These are phyloP conservation scores for Allomyces javanicus DNA, from an alignment of 192 early-diverging fungal genomes.

Conservation along the genomic window DNA sequence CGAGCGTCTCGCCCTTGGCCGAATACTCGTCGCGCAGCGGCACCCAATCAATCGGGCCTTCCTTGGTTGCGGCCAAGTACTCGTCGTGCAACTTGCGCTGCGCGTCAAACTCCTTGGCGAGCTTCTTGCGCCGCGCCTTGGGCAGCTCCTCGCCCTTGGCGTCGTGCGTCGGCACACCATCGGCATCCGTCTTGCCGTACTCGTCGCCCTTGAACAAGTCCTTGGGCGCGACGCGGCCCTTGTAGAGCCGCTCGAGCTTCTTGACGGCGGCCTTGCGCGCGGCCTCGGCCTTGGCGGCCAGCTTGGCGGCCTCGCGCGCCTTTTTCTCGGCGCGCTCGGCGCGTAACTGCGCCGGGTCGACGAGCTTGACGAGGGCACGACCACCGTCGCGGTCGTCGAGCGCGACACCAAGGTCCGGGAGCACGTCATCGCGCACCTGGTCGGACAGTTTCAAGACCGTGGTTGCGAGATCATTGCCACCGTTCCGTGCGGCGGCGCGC, in stretches of 20 bases:
- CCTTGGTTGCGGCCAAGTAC: slow-evolving; percentile 28
- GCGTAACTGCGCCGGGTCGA: slow-evolving; percentile 47
- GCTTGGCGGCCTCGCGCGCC: slow-evolving; percentile 37
- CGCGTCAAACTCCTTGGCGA: slow-evolving; percentile 62
- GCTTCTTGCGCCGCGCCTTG: slow-evolving; percentile 68
- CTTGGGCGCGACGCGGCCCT: slow-evolving; percentile 50
- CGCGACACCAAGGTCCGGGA: slow-evolving; percentile 70
- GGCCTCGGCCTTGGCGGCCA: slow-evolving; percentile 34
- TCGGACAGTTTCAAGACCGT: slow-evolving; percentile 64
- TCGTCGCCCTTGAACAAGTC: slow-evolving; percentile 63
- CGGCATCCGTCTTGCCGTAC: slow-evolving; percentile 50
- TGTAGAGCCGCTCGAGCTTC: slow-evolving; percentile 45
- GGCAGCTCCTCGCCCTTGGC: slow-evolving; percentile 60
- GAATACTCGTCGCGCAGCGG: not conserved
- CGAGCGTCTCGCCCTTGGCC: no score
- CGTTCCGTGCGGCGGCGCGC: slow-evolving; percentile 35
- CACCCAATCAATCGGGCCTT: not conserved
- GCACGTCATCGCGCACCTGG: slow-evolving; percentile 67
- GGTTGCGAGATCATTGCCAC: slow-evolving; percentile 6
- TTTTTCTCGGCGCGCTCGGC: slow-evolving; percentile 47
- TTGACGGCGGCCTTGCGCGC: slow-evolving; percentile 40
- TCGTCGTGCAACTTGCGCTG: slow-evolving; percentile 81
- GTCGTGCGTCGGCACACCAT: slow-evolving; percentile 73
- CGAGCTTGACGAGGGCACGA: slow-evolving; percentile 77
- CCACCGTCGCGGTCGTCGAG: slow-evolving; percentile 93